phyloP scores from a whole-genome alignment of 805 yeast species.

The Candida chilensis region DNA sequence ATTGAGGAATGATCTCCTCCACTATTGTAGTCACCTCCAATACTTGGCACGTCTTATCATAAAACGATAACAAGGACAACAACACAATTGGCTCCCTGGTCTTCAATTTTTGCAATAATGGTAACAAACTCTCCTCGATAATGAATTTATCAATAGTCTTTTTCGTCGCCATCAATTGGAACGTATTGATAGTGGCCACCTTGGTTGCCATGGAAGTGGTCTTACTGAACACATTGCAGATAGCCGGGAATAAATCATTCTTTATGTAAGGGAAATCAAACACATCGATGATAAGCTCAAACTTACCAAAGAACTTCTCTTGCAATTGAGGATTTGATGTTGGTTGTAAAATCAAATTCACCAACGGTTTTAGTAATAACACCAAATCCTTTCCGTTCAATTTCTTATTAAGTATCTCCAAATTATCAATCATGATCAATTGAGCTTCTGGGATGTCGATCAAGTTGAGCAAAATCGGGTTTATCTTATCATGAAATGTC shows the following conservation, averaged over 20 bases:
- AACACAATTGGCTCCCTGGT: slow-evolving; percentile 66
- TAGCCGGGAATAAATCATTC: slow-evolving; percentile 63
- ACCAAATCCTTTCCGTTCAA: slow-evolving; percentile 45
- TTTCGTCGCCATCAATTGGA: slow-evolving; percentile 45
- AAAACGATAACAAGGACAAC: slow-evolving; percentile 34
- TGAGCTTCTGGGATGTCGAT: slow-evolving; percentile 26
- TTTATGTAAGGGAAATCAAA: slow-evolving; percentile 67
- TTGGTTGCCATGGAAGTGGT: slow-evolving; percentile 82
- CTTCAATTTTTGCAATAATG: slow-evolving; percentile 66
- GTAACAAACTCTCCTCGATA: slow-evolving; percentile 72
- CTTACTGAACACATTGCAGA: slow-evolving; percentile 67
- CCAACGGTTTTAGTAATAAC: slow-evolving; percentile 33
- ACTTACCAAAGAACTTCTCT: slow-evolving; percentile 38
- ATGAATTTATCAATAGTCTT: slow-evolving; percentile 64
- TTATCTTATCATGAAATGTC: slow-evolving; percentile 66
- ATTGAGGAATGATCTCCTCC: slow-evolving; percentile 43
- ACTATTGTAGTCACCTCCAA: slow-evolving; percentile 42
- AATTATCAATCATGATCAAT: slow-evolving; percentile 34
- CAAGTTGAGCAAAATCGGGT: slow-evolving; percentile 29
- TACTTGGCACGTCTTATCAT: slow-evolving; percentile 19
- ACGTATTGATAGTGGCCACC: slow-evolving; percentile 51
- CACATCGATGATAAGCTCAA: slow-evolving; percentile 29
- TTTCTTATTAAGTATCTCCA: slow-evolving; percentile 36
- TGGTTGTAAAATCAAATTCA: slow-evolving; percentile 22
- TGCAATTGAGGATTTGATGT: slow-evolving; percentile 31